phyloP scores from a whole-genome alignment of 164 flowering plant species.

The Liriodendron chinense region DNA sequence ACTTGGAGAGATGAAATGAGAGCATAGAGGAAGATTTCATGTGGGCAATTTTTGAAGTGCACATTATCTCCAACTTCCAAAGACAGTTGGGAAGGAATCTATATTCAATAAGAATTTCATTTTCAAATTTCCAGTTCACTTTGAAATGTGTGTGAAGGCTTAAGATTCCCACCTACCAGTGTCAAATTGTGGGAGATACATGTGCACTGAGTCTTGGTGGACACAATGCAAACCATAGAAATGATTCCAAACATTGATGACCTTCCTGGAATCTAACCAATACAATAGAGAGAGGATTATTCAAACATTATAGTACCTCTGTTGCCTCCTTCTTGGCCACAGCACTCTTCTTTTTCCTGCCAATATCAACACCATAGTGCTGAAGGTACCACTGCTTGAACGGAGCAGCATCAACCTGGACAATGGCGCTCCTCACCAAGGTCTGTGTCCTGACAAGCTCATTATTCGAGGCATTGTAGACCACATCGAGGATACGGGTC shows the following conservation, averaged over 20 bases:
- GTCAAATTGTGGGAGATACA: no score
- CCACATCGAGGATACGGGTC: constrained; percentile 32
- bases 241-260: not conserved
- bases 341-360: constrained; percentile 27
- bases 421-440: constrained; percentile 32
- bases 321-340: constrained; percentile 25
- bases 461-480: constrained; percentile 36
- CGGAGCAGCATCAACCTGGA: constrained; percentile 34
- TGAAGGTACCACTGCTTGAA: constrained; percentile 34
- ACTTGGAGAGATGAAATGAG: no score
- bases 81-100: no score
- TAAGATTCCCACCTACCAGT: no score
- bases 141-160: no score
- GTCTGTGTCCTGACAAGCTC: constrained; percentile 35
- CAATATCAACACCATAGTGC: constrained; percentile 30
- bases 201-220: no score
- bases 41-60: no score
- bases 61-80: no score
- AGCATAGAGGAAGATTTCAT: no score
- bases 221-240: not conserved
- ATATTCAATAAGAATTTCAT: no score
- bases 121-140: no score
- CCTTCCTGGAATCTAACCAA: not conserved
- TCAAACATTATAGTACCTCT: constrained; percentile 13
- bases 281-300: not conserved